These are phyloP conservation scores for Sextonia rubra DNA, from an alignment of 164 flowering plant species.

Conservation along the genomic window DNA sequence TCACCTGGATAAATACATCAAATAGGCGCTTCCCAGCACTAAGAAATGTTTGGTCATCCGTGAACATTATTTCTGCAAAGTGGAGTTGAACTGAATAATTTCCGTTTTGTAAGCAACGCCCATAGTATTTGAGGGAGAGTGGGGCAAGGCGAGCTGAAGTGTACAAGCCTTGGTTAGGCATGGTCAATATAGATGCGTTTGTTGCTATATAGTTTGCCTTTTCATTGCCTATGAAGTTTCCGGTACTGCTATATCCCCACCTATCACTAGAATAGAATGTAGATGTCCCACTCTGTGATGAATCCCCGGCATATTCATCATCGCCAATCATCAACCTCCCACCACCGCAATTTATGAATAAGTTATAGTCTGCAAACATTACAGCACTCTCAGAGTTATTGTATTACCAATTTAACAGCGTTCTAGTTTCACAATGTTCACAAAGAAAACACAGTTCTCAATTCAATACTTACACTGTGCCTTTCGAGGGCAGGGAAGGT, in stretches of 20 bases:
- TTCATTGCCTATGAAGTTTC: slow-evolving; percentile 2
- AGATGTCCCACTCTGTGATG: slow-evolving; percentile 3
- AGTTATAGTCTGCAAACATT: slow-evolving; percentile 10
- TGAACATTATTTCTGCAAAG: slow-evolving; percentile 74
- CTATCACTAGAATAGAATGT: not conserved
- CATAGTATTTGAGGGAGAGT: slow-evolving; percentile 70
- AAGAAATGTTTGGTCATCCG: slow-evolving; percentile 39
- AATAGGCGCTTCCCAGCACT: slow-evolving; percentile 68
- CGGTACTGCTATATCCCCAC: slow-evolving; percentile 23
- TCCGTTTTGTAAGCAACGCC: slow-evolving; percentile 65
- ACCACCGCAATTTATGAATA: slow-evolving; percentile 19
- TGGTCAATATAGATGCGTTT: slow-evolving; percentile 1
- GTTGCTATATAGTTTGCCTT: not conserved
- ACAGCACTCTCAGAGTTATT: not conserved
- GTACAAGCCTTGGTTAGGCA: slow-evolving; percentile 28
- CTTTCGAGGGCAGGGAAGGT: slow-evolving; percentile 43
- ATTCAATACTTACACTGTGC: slow-evolving; percentile 39
- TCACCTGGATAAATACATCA: slow-evolving; percentile 77
- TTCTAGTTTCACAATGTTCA: not conserved
- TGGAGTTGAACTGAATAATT: slow-evolving; percentile 71
- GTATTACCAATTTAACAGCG: not conserved
- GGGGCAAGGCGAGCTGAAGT: slow-evolving; percentile 66
- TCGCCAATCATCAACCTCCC: slow-evolving; percentile 1
- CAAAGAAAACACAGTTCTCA: not conserved
- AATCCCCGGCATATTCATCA: slow-evolving; percentile 7